Evolutionary conservation across 2,329 filamentous ascomycete species (phyloP).

Genomic region (Sporothrix luriei): DNA sequence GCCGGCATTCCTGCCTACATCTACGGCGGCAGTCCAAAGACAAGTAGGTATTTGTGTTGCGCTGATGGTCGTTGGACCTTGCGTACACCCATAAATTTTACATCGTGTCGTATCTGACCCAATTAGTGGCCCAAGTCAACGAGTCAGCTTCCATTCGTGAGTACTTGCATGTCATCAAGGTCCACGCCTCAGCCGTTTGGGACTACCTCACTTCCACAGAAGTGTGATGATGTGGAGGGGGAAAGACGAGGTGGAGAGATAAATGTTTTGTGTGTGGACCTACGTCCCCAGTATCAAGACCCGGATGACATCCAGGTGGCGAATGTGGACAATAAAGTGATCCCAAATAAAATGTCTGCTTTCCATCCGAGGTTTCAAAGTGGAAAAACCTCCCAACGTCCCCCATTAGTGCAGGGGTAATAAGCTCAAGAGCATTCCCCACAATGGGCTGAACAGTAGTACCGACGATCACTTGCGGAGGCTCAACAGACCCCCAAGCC

Average conservation of each 20-base stretch:
- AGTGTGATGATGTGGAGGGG: not conserved
- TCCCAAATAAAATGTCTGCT: too few relatives aligned
- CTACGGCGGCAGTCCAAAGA: conserved; percentile 29
- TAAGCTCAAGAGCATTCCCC: too few relatives aligned
- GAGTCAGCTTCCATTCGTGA: conserved; percentile 32
- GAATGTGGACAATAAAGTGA: too few relatives aligned
- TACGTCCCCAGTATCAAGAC: not conserved
- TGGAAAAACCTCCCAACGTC: too few relatives aligned
- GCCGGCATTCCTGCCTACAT: conserved; percentile 30
- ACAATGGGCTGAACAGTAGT: too few relatives aligned
- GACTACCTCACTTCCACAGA: not conserved
- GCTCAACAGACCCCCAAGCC: too few relatives aligned
- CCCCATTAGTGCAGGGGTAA: too few relatives aligned
- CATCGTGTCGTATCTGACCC: not conserved
- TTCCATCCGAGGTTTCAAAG: too few relatives aligned
- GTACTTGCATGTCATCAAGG: conserved; percentile 31
- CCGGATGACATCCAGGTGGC: too few relatives aligned
- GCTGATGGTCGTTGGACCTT: too few relatives aligned
- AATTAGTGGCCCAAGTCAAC: conserved; percentile 33
- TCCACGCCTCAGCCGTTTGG: conserved; percentile 28
- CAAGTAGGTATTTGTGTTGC: not conserved
- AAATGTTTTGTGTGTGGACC: not conserved
- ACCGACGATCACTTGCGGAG: too few relatives aligned
- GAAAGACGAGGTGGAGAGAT: not conserved
- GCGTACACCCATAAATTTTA: not conserved